Evolutionary conservation across 495 filamentous ascomycete species (phyloP), one percentile per base, ranked within the genome.

Genomic region (Filosporella fistucella): DNA sequence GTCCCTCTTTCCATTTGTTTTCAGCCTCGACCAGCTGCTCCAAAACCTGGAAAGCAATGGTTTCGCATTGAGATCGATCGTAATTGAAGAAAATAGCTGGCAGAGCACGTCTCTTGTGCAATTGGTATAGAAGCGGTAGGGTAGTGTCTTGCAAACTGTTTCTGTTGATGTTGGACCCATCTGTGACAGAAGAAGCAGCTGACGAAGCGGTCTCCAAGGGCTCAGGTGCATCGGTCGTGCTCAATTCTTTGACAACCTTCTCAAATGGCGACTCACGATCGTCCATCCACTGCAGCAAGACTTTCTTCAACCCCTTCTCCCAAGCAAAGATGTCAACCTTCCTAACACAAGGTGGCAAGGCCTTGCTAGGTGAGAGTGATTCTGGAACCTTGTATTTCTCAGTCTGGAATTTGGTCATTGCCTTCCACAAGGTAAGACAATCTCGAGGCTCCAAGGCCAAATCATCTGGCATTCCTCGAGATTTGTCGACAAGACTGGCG

Each of bases 31-130:
- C 49, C 9, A 90, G 61, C 35, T 81, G 61, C 3, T 56, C 29
- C 3, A 81, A 37, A 1, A 90, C 30, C 4, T 60, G 36, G 4
- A 48, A 28, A 35, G 71, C 72, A 12, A 86, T 70, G 2, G 54
- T 52, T 61, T 89, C 84, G 49, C 86, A 91, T 16, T 62, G 57
- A 1, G 46, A 51, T 28, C 86, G 75, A 47, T 89, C 83, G 57
- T 84, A 90, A 47, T 86, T 88, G 70, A 91, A 90, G 4, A 90
- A 51, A 13, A 91, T 75, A 0, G 83, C 85, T 0, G 87, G 87
- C 4, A 91, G 69, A 2, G 82, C 85, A 45, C 76, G 71, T 47
- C 76, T 71, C 2, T 69, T 63, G 41, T 88, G 76, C 1, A 91
- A 72, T 12, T 78, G 71, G 21, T 62, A 68, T 0, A 88, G 67